These are phyloP conservation scores for Ogataea henricii DNA, from an alignment of 805 yeast genomes.

Conservation along the genomic window DNA sequence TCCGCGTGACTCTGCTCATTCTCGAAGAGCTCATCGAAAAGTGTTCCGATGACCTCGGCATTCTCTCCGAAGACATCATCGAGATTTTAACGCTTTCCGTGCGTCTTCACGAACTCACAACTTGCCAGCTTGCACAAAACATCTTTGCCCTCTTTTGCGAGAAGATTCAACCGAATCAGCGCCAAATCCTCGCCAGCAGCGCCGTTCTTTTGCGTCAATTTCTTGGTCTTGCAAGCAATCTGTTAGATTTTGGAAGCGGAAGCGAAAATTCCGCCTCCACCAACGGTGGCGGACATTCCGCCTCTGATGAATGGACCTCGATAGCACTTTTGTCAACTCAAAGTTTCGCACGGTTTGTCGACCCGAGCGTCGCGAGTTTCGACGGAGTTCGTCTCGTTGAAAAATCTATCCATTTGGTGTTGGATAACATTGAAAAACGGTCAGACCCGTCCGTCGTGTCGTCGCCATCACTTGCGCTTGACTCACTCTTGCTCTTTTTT, in stretches of 20 bases:
- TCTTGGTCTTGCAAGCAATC: slow-evolving; percentile 29
- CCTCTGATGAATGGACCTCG: slow-evolving; percentile 45
- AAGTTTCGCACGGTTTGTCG: slow-evolving; percentile 36
- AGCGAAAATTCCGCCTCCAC: slow-evolving; percentile 11
- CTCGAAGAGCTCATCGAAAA: slow-evolving; percentile 66
- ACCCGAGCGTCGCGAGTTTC: slow-evolving; percentile 22
- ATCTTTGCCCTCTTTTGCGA: slow-evolving; percentile 35
- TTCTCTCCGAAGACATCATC: slow-evolving; percentile 72
- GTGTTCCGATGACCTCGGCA: slow-evolving; percentile 82
- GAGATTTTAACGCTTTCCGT: slow-evolving; percentile 56
- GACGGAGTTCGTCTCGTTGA: slow-evolving; percentile 24
- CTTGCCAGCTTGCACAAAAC: slow-evolving; percentile 49
- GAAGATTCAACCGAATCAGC: slow-evolving; percentile 29
- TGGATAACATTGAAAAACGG: slow-evolving; percentile 35
- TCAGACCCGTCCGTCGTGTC: slow-evolving; percentile 20
- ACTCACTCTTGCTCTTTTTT: slow-evolving; percentile 60
- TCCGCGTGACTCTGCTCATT: slow-evolving; percentile 78
- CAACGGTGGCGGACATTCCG: not conserved
- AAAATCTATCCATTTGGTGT: slow-evolving; percentile 41
- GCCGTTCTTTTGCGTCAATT: slow-evolving; percentile 43
- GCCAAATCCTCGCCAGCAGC: slow-evolving; percentile 47
- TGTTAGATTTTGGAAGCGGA: slow-evolving; percentile 31
- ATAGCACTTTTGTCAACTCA: slow-evolving; percentile 43
- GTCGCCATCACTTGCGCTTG: slow-evolving; percentile 16
- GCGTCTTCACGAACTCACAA: slow-evolving; percentile 57